Conservation (phyloP, 2,329 filamentous ascomycete genomes). For the Aspergillus sojae region DNA sequence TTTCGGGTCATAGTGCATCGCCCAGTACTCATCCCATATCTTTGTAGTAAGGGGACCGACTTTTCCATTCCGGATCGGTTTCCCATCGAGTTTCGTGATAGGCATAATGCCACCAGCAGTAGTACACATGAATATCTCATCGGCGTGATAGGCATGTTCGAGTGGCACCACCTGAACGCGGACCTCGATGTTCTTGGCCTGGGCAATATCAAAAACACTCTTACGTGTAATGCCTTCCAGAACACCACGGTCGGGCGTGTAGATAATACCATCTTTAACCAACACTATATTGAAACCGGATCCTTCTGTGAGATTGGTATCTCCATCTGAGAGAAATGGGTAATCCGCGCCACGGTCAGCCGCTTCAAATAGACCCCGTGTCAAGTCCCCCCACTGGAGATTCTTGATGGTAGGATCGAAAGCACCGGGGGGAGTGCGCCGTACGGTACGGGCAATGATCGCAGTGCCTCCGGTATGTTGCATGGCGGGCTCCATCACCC, state of each 20-base stretch:
- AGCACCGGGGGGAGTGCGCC: conserved; percentile 47
- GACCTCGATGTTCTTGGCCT: conserved; percentile 35
- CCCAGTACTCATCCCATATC: conserved; percentile 58
- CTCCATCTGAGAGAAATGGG: conserved; percentile 56
- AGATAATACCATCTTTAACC: conserved; percentile 49
- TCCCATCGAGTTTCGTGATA: conserved; percentile 51
- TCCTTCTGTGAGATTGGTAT: conserved; percentile 54
- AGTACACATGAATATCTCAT: conserved; percentile 58
- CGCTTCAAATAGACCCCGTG: conserved; percentile 51
- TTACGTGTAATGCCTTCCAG: conserved; percentile 54
- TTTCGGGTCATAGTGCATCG: conserved; percentile 46
- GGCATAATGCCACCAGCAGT: conserved; percentile 59
- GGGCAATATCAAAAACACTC: conserved; percentile 51
- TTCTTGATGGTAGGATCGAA: conserved; percentile 59
- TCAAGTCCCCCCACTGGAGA: conserved; percentile 55
- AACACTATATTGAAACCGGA: conserved; percentile 54
- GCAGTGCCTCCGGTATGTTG: conserved; percentile 47
- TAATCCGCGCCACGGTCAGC: conserved; percentile 50
- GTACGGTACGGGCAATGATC: conserved; percentile 51
- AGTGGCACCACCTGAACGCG: conserved; percentile 48
- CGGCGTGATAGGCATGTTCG: conserved; percentile 44
- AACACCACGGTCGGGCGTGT: conserved; percentile 53
- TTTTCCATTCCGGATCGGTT: conserved; percentile 45
- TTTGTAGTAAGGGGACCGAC: conserved; percentile 50
- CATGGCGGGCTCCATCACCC: conserved; percentile 52